A percentile compares a stretch with the other conserved stretches of the same genome.
These are phyloP conservation scores for Sesbania bispinosa DNA, from an alignment of 306 rosid species.

Conservation along the genomic window DNA sequence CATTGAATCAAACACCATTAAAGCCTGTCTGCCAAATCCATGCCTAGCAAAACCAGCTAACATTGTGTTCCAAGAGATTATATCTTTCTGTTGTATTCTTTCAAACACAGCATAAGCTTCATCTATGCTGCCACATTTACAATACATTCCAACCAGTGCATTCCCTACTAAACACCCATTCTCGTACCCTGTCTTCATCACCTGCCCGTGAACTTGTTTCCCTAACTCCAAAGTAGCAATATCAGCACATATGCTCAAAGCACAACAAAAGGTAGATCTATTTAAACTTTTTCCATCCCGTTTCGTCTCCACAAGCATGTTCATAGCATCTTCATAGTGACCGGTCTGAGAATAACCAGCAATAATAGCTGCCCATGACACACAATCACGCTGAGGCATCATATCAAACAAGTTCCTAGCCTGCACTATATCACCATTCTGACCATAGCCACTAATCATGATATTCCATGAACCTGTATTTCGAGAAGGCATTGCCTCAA, in stretches of 20 bases:
- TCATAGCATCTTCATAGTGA: conserved; percentile 62
- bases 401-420: conserved; percentile 60
- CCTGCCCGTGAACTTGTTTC: conserved; percentile 72
- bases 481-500: conserved; percentile 64
- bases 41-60: conserved; percentile 78
- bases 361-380: conserved; percentile 81
- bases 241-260: conserved; percentile 76
- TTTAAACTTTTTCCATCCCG: conserved; percentile 56
- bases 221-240: conserved; percentile 74
- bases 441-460: conserved; percentile 71
- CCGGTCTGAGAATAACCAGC: conserved; percentile 72
- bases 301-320: conserved; percentile 57
- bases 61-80: conserved; percentile 77
- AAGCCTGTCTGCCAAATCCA: conserved; percentile 73
- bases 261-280: conserved; percentile 59
- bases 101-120: conserved; percentile 66
- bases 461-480: conserved; percentile 73
- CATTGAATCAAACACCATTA: conserved; percentile 59
- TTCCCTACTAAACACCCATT: conserved; percentile 68
- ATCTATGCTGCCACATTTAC: conserved; percentile 73
- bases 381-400: conserved; percentile 68
- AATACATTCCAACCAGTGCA: conserved; percentile 83
- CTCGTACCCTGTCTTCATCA: conserved; percentile 62
- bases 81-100: conserved; percentile 62
- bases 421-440: conserved; percentile 41